Percentiles rank a stretch among this genome's conserved stretches.
Conservation (phyloP, 139 green algal genomes). For the Chlamydomonas eustigma region DNA sequence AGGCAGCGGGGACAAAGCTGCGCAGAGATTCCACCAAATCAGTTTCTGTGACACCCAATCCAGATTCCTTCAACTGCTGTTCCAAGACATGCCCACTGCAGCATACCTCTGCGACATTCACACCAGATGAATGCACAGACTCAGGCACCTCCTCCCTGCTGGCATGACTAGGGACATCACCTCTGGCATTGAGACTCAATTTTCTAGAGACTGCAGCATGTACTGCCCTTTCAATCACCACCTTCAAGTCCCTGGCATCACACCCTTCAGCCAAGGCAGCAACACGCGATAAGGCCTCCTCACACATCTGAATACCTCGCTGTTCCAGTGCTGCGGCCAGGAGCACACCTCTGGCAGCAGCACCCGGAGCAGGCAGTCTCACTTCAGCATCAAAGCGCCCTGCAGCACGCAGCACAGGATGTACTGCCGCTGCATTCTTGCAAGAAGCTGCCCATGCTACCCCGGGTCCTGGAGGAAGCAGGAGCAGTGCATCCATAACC, state of each 20-base stretch:
- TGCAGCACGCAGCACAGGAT: neutral
- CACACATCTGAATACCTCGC: slow-evolving; percentile 17
- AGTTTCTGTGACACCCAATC: neutral
- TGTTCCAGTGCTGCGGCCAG: slow-evolving; percentile 32
- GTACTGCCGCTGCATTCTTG: slow-evolving; percentile 14
- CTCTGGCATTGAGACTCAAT: slow-evolving; percentile 18
- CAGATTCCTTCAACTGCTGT: neutral
- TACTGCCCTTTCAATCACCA: slow-evolving; percentile 66
- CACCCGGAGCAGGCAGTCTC: slow-evolving; percentile 42
- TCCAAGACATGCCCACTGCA: no score
- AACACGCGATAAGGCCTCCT: slow-evolving; percentile 8
- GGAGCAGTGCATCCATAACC: slow-evolving; percentile 23
- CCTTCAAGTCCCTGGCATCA: slow-evolving; percentile 64
- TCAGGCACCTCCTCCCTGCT: no score
- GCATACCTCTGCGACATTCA: neutral
- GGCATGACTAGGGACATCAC: neutral
- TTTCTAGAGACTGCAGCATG: slow-evolving; percentile 39
- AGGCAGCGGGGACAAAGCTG: slow-evolving; percentile 62
- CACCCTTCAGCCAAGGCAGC: slow-evolving; percentile 61
- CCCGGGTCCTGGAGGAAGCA: neutral
- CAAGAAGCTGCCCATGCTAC: slow-evolving; percentile 22
- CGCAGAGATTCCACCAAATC: slow-evolving; percentile 51
- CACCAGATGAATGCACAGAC: slow-evolving; percentile 1
- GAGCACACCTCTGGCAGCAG: slow-evolving; percentile 41
- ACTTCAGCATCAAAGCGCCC: slow-evolving; percentile 7